phyloP scores from a whole-genome alignment of 495 filamentous ascomycete species.

The Letharia columbiana region DNA sequence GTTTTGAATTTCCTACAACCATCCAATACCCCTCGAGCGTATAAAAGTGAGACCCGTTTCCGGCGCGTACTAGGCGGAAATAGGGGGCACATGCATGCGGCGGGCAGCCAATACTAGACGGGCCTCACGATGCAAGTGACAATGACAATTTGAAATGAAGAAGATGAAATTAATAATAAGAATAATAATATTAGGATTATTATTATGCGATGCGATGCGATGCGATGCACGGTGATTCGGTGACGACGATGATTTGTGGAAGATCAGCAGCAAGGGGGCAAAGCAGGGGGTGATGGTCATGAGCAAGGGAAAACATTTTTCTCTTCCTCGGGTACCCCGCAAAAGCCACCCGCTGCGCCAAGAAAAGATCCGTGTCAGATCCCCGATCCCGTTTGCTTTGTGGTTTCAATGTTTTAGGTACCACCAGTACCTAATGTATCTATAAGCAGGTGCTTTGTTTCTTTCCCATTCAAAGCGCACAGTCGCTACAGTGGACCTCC shows the following conservation, averaged over 20 bases:
- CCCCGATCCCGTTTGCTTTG: neutral
- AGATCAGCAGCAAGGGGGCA: too few relatives aligned
- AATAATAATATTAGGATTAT: too few relatives aligned
- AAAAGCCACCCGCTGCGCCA: slow-evolving; percentile 12
- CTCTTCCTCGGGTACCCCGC: slow-evolving; percentile 8
- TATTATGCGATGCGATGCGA: too few relatives aligned
- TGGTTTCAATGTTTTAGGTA: too few relatives aligned
- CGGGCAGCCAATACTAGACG: neutral
- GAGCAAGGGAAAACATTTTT: too few relatives aligned
- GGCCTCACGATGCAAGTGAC: neutral
- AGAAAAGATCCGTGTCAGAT: neutral
- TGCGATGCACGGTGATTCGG: too few relatives aligned
- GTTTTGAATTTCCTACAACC: neutral
- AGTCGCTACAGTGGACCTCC: neutral
- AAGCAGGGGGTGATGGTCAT: too few relatives aligned
- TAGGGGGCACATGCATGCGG: neutral
- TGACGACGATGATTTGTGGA: too few relatives aligned
- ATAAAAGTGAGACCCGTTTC: neutral
- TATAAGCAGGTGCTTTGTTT: neutral
- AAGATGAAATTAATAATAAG: too few relatives aligned
- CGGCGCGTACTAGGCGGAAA: neutral
- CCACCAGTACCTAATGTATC: too few relatives aligned
- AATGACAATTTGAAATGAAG: too few relatives aligned
- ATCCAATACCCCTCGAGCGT: slow-evolving; percentile 7
- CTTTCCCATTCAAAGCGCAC: neutral